Evolutionary conservation across 768 basidiomycete genomes (phyloP).

Genomic region (Mycena sanguinolenta): DNA sequence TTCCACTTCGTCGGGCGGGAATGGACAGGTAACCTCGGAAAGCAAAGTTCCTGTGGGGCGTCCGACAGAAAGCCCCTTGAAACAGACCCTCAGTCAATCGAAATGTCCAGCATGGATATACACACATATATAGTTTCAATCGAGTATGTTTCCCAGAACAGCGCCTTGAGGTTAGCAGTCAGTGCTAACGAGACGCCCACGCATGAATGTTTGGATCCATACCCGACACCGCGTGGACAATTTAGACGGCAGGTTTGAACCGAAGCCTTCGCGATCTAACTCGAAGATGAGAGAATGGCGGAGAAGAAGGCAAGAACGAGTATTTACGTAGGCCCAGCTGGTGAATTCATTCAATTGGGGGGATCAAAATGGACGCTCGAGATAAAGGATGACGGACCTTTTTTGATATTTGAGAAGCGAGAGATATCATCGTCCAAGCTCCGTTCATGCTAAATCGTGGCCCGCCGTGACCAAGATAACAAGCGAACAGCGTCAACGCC

Average conservation of each 20-base stretch:
- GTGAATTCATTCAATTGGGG: too few relatives aligned
- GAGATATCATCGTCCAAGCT: slow-evolving; percentile 8
- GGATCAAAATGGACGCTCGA: too few relatives aligned
- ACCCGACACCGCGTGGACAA: slow-evolving; percentile 9
- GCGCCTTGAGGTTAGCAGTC: too few relatives aligned
- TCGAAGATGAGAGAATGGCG: not conserved
- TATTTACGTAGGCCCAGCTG: slow-evolving; percentile 24
- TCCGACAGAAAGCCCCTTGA: slow-evolving; percentile 6
- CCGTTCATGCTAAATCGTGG: slow-evolving; percentile 13
- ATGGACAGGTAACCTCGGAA: slow-evolving; percentile 15
- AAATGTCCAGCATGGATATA: too few relatives aligned
- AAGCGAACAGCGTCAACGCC: not conserved
- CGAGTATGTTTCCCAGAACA: slow-evolving; percentile 26
- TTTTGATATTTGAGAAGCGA: slow-evolving; percentile 12
- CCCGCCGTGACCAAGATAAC: slow-evolving; percentile 12
- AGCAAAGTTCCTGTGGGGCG: slow-evolving; percentile 18
- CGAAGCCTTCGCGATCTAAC: not conserved
- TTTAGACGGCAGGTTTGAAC: not conserved
- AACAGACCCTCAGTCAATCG: too few relatives aligned
- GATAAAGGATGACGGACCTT: not conserved
- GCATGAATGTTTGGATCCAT: not conserved
- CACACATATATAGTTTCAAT: too few relatives aligned
- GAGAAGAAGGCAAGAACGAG: not conserved
- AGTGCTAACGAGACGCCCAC: not conserved
- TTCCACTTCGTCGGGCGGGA: slow-evolving; percentile 10